phyloP scores from a whole-genome alignment of 441 rosid species.

The Erodium moschatum region DNA sequence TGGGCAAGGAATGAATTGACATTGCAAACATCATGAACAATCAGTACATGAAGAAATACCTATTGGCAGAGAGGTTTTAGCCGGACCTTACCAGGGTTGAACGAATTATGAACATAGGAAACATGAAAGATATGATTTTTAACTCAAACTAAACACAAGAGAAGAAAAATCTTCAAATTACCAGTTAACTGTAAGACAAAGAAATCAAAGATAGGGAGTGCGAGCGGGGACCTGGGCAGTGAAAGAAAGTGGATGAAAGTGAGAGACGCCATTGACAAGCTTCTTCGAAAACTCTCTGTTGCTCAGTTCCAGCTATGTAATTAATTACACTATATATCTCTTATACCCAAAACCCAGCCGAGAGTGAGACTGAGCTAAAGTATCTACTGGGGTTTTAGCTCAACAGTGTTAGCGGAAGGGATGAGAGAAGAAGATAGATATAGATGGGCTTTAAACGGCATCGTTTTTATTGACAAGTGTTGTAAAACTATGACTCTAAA shows the following conservation, averaged over 20 bases:
- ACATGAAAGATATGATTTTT: background rate
- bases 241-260: constrained; percentile 48
- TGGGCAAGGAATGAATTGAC: background rate
- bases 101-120: background rate
- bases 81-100: constrained; percentile 1
- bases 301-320: background rate
- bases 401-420: background rate
- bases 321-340: background rate
- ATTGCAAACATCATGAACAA: constrained; percentile 2
- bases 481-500: no score
- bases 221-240: constrained; percentile 49
- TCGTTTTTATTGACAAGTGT: background rate
- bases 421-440: no score
- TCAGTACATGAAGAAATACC: background rate
- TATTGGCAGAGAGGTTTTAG: background rate
- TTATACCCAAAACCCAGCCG: background rate
- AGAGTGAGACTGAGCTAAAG: no score
- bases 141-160: no score
- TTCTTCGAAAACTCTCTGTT: background rate
- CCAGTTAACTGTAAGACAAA: background rate
- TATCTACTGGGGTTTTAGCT: constrained; percentile 9
- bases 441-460: background rate
- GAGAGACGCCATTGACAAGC: constrained; percentile 50
- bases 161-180: background rate
- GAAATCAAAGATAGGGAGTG: background rate